These are phyloP conservation scores for Selenicereus undatus DNA, from an alignment of 148 eudicot genomes.

Conservation along the genomic window DNA sequence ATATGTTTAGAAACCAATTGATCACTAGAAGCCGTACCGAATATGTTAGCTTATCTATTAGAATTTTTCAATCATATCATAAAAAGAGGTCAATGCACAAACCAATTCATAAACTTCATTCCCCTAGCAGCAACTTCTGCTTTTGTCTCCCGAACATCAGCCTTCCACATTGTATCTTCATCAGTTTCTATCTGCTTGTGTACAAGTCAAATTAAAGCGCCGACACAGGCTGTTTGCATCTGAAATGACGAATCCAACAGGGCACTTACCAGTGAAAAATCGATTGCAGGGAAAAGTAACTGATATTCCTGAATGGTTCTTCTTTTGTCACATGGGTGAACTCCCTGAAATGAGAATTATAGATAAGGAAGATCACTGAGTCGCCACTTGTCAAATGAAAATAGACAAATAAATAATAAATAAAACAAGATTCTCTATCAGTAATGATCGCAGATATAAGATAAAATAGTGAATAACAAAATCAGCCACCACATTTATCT, in stretches of 20 bases:
- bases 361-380: neutral
- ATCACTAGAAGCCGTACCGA: neutral
- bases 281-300: constrained; percentile 79
- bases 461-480: neutral
- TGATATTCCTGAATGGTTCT: constrained; percentile 72
- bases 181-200: constrained; percentile 74
- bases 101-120: constrained; percentile 79
- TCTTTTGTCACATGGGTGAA: constrained; percentile 93
- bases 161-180: constrained; percentile 78
- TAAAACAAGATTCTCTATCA: neutral
- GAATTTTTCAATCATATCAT: neutral
- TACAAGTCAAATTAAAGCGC: neutral
- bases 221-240: neutral
- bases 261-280: constrained; percentile 72
- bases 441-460: neutral
- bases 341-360: constrained; percentile 59
- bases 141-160: constrained; percentile 73
- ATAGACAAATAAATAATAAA: neutral
- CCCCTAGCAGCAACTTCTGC: constrained; percentile 86
- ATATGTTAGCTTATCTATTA: neutral
- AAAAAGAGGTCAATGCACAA: constrained; percentile 17
- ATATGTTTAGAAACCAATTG: neutral
- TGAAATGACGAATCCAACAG: constrained; percentile 6
- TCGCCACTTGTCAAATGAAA: neutral
- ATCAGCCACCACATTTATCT: too few relatives aligned